A percentile compares a stretch with the other conserved stretches of the same genome.
These are phyloP conservation scores for Penicillium daleae DNA, from an alignment of 495 filamentous ascomycete genomes.

Conservation along the genomic window DNA sequence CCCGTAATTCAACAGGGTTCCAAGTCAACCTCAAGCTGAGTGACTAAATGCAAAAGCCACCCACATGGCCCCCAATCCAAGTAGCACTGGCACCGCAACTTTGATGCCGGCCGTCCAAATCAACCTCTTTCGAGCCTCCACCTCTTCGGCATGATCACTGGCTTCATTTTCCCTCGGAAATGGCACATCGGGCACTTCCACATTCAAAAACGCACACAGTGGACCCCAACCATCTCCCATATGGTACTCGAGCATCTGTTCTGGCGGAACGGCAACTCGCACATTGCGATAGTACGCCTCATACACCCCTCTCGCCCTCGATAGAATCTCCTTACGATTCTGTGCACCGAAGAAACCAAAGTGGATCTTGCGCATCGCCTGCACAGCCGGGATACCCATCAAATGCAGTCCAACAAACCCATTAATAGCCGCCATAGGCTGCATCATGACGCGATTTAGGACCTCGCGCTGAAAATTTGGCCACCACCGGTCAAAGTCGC, in stretches of 20 bases:
- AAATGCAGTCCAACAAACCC: constrained; percentile 7
- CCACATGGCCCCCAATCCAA: constrained; percentile 7
- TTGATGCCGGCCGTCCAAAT: constrained; percentile 6
- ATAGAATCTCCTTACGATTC: neutral
- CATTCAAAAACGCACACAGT: constrained; percentile 8
- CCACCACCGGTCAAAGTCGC: neutral
- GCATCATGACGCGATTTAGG: constrained; percentile 7
- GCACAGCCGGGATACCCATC: constrained; percentile 12
- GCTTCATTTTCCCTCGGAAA: constrained; percentile 16
- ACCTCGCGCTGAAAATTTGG: constrained; percentile 10
- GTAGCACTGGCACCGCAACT: constrained; percentile 5
- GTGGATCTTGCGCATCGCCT: constrained; percentile 17
- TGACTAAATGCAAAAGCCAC: constrained; percentile 4
- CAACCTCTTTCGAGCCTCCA: constrained; percentile 4
- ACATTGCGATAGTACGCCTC: constrained; percentile 6
- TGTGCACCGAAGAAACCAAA: constrained; percentile 11
- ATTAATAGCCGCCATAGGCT: constrained; percentile 14
- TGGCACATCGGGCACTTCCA: constrained; percentile 11
- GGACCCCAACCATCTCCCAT: constrained; percentile 13
- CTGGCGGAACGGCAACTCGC: constrained; percentile 1
- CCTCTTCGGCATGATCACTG: constrained; percentile 1
- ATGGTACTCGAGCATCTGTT: constrained; percentile 5
- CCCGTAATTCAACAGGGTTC: neutral
- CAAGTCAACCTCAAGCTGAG: neutral
- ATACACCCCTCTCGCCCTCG: neutral